Conservation (phyloP, 441 rosid species). For the Manihot esculenta region DNA sequence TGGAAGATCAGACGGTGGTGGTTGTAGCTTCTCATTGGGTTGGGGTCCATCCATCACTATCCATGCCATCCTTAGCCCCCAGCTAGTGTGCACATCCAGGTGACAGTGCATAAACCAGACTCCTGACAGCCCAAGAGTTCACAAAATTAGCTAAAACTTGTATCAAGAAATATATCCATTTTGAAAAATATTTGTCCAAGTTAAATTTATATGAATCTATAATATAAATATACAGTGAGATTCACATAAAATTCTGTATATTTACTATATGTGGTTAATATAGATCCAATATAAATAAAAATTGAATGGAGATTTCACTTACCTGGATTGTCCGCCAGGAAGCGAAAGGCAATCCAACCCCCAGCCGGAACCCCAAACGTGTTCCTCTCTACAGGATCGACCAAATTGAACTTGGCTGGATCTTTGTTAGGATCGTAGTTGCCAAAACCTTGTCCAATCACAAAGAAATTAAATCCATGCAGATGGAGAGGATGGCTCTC, state of each 20-base stretch:
- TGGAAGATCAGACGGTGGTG: slow-evolving; percentile 55
- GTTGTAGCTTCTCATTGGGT: slow-evolving; percentile 42
- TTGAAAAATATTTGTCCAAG: too few relatives aligned
- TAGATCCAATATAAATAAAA: too few relatives aligned
- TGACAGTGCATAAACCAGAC: slow-evolving; percentile 57
- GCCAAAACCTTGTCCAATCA: slow-evolving; percentile 69
- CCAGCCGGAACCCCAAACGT: slow-evolving; percentile 63
- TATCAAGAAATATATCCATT: too few relatives aligned
- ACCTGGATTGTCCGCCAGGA: slow-evolving; percentile 68
- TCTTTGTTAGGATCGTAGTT: slow-evolving; percentile 52
- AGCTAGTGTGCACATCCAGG: slow-evolving; percentile 48
- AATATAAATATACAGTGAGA: too few relatives aligned
- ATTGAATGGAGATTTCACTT: not conserved
- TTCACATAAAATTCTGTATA: too few relatives aligned
- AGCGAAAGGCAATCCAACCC: slow-evolving; percentile 67
- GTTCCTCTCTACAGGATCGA: slow-evolving; percentile 64
- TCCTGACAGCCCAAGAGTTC: slow-evolving; percentile 25
- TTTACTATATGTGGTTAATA: too few relatives aligned
- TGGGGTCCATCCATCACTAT: slow-evolving; percentile 39
- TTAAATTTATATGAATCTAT: too few relatives aligned
- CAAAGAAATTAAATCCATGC: slow-evolving; percentile 65
- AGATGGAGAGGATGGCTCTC: slow-evolving; percentile 77
- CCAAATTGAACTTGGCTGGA: slow-evolving; percentile 50
- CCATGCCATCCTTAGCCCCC: slow-evolving; percentile 58
- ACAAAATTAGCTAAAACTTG: too few relatives aligned